phyloP scores from a whole-genome alignment of 2,329 filamentous ascomycete genomes.

The Emericellopsis atlantica region DNA sequence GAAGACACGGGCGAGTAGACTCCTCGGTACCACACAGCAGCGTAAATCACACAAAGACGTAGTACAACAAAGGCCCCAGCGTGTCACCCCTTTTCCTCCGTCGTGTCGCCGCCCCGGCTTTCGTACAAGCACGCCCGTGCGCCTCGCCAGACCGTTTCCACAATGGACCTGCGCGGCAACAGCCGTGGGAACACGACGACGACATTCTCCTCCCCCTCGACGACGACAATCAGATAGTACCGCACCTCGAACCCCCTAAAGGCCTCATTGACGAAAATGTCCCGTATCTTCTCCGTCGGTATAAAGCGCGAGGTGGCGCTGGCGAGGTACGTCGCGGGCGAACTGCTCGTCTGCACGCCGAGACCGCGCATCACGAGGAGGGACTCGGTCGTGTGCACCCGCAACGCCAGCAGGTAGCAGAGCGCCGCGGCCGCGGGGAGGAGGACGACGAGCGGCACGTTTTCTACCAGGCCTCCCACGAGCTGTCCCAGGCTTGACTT shows the following conservation, averaged over 20 bases:
- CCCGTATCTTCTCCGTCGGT: slow-evolving; percentile 81
- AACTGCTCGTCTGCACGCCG: slow-evolving; percentile 76
- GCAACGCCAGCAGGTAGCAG: slow-evolving; percentile 30
- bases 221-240: slow-evolving; percentile 81
- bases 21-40: too few species aligned
- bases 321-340: slow-evolving; percentile 46
- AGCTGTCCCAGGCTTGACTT: slow-evolving; percentile 18
- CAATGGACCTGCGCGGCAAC: slow-evolving; percentile 58
- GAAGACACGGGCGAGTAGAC: background rate
- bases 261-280: slow-evolving; percentile 90
- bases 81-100: slow-evolving; percentile 4
- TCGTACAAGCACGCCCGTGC: slow-evolving; percentile 70
- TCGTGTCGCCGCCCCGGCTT: slow-evolving; percentile 15
- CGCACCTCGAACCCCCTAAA: slow-evolving; percentile 85
- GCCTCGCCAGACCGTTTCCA: slow-evolving; percentile 87
- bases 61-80: background rate
- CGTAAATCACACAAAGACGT: too few species aligned
- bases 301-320: slow-evolving; percentile 48
- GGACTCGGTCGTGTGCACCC: slow-evolving; percentile 57
- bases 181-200: slow-evolving; percentile 90
- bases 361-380: slow-evolving; percentile 79
- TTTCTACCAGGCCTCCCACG: slow-evolving; percentile 15
- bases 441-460: slow-evolving; percentile 25
- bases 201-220: slow-evolving; percentile 76
- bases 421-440: slow-evolving; percentile 20